Evolutionary conservation across 306 rosid genomes (phyloP).

Genomic region (Prinsepia uniflora): DNA sequence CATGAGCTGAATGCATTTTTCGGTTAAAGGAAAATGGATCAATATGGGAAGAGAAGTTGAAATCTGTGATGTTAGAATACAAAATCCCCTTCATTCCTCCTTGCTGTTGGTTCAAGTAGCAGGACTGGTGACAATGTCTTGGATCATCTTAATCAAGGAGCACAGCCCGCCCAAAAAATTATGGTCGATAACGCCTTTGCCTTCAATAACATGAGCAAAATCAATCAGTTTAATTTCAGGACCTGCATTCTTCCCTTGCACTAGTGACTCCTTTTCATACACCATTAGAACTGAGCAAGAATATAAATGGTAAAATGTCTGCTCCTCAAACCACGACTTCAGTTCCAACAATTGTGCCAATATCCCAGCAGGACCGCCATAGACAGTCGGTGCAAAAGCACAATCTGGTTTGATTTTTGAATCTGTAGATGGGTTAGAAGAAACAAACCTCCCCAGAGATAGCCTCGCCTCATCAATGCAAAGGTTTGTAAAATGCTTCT

Average conservation of each 20-base stretch:
- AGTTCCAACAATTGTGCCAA: conserved; percentile 57
- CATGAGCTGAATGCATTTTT: not conserved
- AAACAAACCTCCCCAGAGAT: conserved; percentile 56
- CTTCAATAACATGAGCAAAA: conserved; percentile 70
- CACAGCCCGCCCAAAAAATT: conserved; percentile 93
- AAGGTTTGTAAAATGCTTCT: conserved; percentile 24
- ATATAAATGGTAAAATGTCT: conserved; percentile 63
- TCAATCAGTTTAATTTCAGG: conserved; percentile 62
- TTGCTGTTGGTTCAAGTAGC: not conserved
- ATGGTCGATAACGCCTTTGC: conserved; percentile 70
- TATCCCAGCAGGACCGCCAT: conserved; percentile 44
- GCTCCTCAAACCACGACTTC: conserved; percentile 83
- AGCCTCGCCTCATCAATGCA: conserved; percentile 28
- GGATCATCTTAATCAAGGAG: conserved; percentile 65
- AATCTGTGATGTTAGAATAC: not conserved
- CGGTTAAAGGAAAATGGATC: not conserved
- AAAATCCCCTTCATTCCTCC: not conserved
- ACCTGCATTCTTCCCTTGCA: conserved; percentile 27
- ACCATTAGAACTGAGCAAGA: conserved; percentile 63
- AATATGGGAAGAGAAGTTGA: not conserved
- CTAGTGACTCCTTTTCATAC: conserved; percentile 45
- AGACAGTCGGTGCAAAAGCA: conserved; percentile 43
- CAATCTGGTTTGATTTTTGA: conserved; percentile 41
- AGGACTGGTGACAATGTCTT: conserved; percentile 36
- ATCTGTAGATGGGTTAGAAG: conserved; percentile 36